These are phyloP conservation scores for Diaporthe citrichinensis DNA, from an alignment of 2,329 filamentous ascomycete genomes.

Conservation along the genomic window DNA sequence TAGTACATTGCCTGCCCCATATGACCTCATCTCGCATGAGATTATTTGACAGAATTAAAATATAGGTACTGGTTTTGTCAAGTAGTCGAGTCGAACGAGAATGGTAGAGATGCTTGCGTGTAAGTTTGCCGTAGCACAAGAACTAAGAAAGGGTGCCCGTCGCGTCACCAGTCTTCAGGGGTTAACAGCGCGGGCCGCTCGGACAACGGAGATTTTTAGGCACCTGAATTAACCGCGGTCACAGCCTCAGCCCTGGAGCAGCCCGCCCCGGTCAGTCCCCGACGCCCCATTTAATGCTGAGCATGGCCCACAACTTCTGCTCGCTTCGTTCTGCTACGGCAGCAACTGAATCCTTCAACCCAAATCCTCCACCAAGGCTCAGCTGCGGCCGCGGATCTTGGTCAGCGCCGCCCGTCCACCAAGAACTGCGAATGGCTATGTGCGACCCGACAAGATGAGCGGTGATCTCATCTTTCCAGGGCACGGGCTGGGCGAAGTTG, in stretches of 20 bases:
- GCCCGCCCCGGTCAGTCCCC: neutral
- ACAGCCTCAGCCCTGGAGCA: conserved; percentile 21
- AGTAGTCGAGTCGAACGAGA: neutral
- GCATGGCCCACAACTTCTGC: neutral
- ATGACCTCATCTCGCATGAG: neutral
- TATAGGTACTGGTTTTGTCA: too few relatives aligned
- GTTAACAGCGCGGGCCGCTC: neutral
- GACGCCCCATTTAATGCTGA: conserved; percentile 1
- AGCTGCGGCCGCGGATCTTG: conserved; percentile 4
- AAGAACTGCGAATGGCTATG: conserved; percentile 1
- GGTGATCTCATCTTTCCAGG: conserved; percentile 6
- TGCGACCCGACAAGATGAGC: neutral
- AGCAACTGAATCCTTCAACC: conserved; percentile 21
- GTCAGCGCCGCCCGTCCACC: neutral
- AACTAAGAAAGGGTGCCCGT: neutral
- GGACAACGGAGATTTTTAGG: conserved; percentile 8
- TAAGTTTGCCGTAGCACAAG: neutral
- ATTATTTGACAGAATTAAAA: neutral
- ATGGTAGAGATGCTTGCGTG: neutral
- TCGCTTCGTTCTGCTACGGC: neutral
- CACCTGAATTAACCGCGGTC: neutral
- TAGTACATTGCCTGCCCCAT: neutral
- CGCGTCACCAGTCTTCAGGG: neutral
- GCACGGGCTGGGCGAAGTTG: neutral
- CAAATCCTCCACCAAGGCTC: conserved; percentile 32